Evolutionary conservation across 139 green algal species (phyloP).

Genomic region (Tetradesmus obliquus): DNA sequence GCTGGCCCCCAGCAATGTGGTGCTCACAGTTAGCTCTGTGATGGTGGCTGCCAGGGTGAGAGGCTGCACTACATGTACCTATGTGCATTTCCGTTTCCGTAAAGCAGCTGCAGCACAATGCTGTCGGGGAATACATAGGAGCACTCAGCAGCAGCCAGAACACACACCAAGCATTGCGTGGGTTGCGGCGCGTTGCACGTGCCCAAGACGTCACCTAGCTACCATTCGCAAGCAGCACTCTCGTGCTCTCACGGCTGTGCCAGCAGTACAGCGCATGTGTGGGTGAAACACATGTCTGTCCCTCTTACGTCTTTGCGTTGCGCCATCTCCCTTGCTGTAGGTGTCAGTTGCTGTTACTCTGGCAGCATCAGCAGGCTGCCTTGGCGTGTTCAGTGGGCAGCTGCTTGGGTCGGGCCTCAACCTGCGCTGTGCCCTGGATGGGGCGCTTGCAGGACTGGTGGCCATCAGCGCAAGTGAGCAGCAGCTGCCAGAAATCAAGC

Average conservation of each 20-base stretch:
- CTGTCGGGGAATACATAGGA: no score
- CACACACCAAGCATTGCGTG: no score
- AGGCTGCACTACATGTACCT: background rate
- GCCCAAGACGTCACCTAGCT: background rate
- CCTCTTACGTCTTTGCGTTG: no score
- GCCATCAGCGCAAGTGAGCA: background rate
- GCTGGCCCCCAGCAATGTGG: background rate
- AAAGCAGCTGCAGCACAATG: no score
- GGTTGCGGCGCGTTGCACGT: background rate
- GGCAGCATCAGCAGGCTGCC: background rate
- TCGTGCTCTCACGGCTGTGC: no score
- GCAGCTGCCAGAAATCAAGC: background rate
- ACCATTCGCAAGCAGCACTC: no score
- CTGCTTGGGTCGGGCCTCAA: background rate
- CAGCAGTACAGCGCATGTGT: no score
- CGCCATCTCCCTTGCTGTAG: background rate
- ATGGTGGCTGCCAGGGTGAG: background rate
- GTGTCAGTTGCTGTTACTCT: background rate
- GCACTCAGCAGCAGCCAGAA: no score
- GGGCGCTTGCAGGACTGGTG: background rate
- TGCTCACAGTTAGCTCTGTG: background rate
- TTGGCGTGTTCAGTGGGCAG: background rate
- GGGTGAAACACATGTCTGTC: no score
- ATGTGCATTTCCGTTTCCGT: no score
- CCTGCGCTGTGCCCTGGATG: background rate